Evolutionary conservation across 768 basidiomycete genomes (phyloP), one percentile per base, ranked within the genome.

Genomic region (Termitomyces sp.): DNA sequence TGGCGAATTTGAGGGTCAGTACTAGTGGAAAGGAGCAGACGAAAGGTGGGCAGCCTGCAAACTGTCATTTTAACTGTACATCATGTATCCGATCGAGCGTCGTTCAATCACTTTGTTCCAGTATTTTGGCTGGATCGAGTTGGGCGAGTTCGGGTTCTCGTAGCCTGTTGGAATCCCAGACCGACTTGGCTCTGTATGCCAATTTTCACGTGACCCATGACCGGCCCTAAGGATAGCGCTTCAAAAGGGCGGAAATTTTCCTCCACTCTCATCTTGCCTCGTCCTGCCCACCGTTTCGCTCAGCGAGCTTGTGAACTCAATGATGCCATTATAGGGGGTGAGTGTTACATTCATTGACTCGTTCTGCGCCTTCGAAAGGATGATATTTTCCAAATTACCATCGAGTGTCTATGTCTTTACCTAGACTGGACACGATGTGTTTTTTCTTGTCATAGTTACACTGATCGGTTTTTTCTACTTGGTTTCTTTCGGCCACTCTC

Each of bases 401-500:
- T 75, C 73, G 81, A 85, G 84, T 72, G 75, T 77, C 74, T 2
- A 16, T 70, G 68, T 56, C 69, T 69, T 74, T 75, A 82, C 82
- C 81, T 80, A 75, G 77, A 75, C 72, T 71, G 70, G 77, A 70
- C 67, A 71, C 82, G 61, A 78, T 84, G 87, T 74, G 77, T 69
- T 69, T 69, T 69, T 77, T 80, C 77, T 81, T 87, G 89, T 91
- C 89, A 91, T 91, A 90, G 89, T 90, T 90, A 91, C 89, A 86
- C 89, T 90, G 89, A 91, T 82, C 78, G 75, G 81, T 80, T 73
- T 64, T 58, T 31, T 38, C 32, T 21, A 40, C 54, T 40, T 58
- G 61, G 57, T 37, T 56, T 60, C 41, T 35, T 29, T 47, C 48
- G 65, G 42, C 61, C 59, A 34, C 40, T 44, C 21, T 53, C 41